Evolutionary conservation across 768 basidiomycete genomes (phyloP).

Genomic region (Tubosaeta sp.): DNA sequence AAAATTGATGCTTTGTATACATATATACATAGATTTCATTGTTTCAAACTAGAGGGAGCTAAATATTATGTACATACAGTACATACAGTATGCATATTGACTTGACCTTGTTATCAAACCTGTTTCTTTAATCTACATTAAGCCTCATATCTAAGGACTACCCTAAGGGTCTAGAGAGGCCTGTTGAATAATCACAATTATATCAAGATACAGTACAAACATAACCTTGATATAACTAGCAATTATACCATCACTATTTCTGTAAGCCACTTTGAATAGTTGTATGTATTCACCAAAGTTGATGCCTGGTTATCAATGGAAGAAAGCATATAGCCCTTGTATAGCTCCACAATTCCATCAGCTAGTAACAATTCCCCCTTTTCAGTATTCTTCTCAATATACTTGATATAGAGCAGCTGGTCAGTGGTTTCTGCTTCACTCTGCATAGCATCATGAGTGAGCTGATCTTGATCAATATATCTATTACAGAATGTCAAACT

Average conservation of each 20-base stretch:
- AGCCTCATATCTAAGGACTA: too few species aligned
- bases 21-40: too few species aligned
- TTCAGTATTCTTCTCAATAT: slow-evolving; percentile 41
- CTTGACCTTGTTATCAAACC: too few species aligned
- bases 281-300: slow-evolving; percentile 5
- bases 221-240: too few species aligned
- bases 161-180: too few species aligned
- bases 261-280: slow-evolving; percentile 22
- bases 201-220: too few species aligned
- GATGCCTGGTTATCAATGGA: slow-evolving; percentile 4
- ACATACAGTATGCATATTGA: too few species aligned
- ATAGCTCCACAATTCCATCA: slow-evolving; percentile 16
- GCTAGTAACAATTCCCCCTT: slow-evolving; percentile 9
- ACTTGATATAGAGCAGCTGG: slow-evolving; percentile 49
- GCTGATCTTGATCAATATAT: slow-evolving; percentile 72
- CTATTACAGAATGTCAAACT: slow-evolving; percentile 30
- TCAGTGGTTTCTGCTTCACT: slow-evolving; percentile 55
- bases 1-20: too few species aligned
- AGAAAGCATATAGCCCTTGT: slow-evolving; percentile 18
- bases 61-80: too few species aligned
- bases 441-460: slow-evolving; percentile 55
- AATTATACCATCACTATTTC: slow-evolving; percentile 5
- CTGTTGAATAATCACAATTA: too few species aligned
- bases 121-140: too few species aligned
- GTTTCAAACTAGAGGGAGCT: too few species aligned